Base-by-base conservation (phyloP, 192 early-diverging fungal genomes). In the Coemansia sp. region DNA sequence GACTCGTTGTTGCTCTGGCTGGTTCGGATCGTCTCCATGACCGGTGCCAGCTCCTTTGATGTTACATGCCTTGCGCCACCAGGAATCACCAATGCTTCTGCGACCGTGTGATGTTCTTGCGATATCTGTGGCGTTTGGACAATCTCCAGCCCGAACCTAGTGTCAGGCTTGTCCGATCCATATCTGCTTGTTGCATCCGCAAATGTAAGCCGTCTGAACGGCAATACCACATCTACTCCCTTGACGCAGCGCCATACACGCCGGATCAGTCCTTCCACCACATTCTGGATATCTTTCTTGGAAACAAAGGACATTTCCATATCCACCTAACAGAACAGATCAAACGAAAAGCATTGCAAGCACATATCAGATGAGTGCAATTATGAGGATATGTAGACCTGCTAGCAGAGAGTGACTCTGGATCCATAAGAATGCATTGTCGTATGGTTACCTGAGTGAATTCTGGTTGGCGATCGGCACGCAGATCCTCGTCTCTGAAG, bases 111-210 rank as follows among this genome's bases (percentile, higher is more conserved):
- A 15, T 60, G 33, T 6, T 72, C 76, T 11, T 15, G 16, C 0
- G 58, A 20, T 36, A 83, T 41, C 34, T 75, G 69, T 0, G 72
- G 72, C 0, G 60, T 33, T 44, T 76, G 79, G 10, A 52, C 48
- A 55, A 82, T 82, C 33, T 92, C 88, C 63, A 97, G 76, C 15
- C 84, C 92, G 78, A 89, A 94, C 30, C 95, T 78, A 2, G 88
- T 88, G 73, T 97, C 94, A 0, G 95, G 95, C 68, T 97, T 97
- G 67, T 97, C 95, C 0, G 92, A 93, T 1, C 95, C 95, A 79
- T 90, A 97, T 77, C 81, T 68, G 45, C 81, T 72, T 81, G 95
- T 97, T 33, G 94, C 94, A 15, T 94, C 87, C 5, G 88, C 64
- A 75, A 95, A 97, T 6, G 93, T 88, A 81, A 97, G 88, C 43